Evolutionary conservation across 306 rosid species (phyloP).

Genomic region (Luffa aegyptiaca): DNA sequence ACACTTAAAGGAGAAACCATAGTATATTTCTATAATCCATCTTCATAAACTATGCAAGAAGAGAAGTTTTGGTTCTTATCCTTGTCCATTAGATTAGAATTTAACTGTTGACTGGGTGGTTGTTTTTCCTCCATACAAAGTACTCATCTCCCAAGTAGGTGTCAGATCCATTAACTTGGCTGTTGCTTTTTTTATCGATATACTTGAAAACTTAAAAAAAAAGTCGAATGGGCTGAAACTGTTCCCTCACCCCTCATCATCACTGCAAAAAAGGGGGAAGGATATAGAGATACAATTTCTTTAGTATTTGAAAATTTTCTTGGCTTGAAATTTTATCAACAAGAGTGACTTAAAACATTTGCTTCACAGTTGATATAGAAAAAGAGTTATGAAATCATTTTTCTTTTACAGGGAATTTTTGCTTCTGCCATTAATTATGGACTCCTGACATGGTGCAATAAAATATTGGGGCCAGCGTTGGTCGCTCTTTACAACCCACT

Average conservation of each 20-base stretch:
- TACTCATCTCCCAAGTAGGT: neutral
- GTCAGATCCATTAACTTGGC: neutral
- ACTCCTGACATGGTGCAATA: conserved; percentile 84
- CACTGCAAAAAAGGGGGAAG: neutral
- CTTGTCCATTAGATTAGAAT: neutral
- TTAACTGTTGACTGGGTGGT: neutral
- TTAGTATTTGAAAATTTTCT: neutral
- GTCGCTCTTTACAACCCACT: conserved; percentile 91
- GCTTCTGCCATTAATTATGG: conserved; percentile 94
- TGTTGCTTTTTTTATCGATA: neutral
- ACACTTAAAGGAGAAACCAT: neutral
- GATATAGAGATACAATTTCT: neutral
- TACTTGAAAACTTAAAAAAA: neutral
- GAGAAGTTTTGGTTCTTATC: neutral
- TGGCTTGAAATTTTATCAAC: neutral
- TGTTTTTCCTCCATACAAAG: neutral
- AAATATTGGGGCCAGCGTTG: conserved; percentile 83
- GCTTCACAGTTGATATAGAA: neutral
- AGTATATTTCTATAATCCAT: neutral
- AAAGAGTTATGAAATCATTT: neutral
- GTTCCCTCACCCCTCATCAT: neutral
- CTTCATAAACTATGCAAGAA: conserved; percentile 1
- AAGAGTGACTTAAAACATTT: neutral
- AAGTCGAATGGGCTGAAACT: neutral
- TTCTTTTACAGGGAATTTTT: conserved; percentile 54